phyloP scores from a whole-genome alignment of 441 rosid genomes.

The Heliophila coronopifolia region DNA sequence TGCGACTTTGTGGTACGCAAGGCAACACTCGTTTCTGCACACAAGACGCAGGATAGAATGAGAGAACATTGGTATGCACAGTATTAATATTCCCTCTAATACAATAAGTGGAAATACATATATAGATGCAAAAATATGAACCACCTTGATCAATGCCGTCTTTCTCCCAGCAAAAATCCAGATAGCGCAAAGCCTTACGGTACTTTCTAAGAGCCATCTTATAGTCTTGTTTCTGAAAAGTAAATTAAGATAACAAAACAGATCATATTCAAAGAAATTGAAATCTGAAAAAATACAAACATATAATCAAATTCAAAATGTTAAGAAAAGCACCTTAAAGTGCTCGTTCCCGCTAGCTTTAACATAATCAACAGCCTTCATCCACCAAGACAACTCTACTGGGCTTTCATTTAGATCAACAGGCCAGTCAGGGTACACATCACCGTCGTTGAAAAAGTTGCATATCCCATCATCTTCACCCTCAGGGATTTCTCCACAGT shows the following conservation, averaged over 20 bases:
- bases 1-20: conserved; percentile 87
- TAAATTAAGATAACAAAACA: not conserved
- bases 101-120: not conserved
- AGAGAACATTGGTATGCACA: not conserved
- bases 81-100: not conserved
- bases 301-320: not conserved
- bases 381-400: conserved; percentile 81
- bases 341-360: conserved; percentile 73
- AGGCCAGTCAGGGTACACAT: conserved; percentile 83
- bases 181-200: conserved; percentile 77
- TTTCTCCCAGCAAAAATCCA: conserved; percentile 97
- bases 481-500: conserved; percentile 75
- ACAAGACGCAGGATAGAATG: conserved; percentile 10
- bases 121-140: not conserved
- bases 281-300: not conserved
- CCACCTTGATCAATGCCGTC: conserved; percentile 90
- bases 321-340: conserved; percentile 48
- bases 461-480: conserved; percentile 74
- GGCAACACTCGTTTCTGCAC: conserved; percentile 63
- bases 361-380: conserved; percentile 66
- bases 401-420: conserved; percentile 64
- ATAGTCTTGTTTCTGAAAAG: conserved; percentile 70
- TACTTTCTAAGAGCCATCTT: conserved; percentile 92
- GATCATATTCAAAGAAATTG: not conserved
- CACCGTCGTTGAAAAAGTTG: conserved; percentile 83